Base-by-base conservation (phyloP, 2,329 filamentous ascomycete genomes). In the Colletotrichum musae region DNA sequence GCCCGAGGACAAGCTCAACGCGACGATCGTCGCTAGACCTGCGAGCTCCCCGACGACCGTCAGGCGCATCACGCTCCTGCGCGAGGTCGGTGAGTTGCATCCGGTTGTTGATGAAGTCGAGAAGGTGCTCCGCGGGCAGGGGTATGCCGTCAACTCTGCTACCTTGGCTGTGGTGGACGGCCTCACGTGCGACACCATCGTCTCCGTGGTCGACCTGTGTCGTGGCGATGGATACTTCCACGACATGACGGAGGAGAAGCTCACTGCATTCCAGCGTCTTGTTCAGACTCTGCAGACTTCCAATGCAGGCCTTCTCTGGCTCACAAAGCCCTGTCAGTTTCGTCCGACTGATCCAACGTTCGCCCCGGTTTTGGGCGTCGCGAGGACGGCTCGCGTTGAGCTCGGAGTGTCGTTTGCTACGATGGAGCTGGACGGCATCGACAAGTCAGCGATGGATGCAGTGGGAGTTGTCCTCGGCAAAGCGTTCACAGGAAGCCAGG, bases 381-480 rank as follows among this genome's bases (percentile, higher is more conserved):
- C 75, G 0, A 71, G 79, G 1, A 75, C 74, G 0, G 70, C 79
- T 4, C 76, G 78, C n/a, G 71, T 68, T 2, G 79, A 80, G 71
- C 60, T 73, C n/a, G 64, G 58, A 0, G 43, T 78, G 1, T 57
- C 73, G 4, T 73, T 80, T 21, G 72, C 74, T 10, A 80, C 77
- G 0, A 72, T 77, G 7, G 79, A 81, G 62, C 69, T 80, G 3
- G 73, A 76, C 4, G 41, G 70, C 5, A 24, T 70, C 3, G 7
- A 54, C 1, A 15, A 2, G 6, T 12, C 16, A 7, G 50, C 50
- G 4, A 5, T 61, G 3, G 2, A 48, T 1, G 57, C 64, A 0
- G 28, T 54, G 2, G 39, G 16, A 21, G 39, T 18, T 1, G 32
- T 36, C 21, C 0, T 1, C 32, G 15, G 26, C 10, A 1, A 43